These are phyloP conservation scores for Gossypium raimondii DNA, from an alignment of 345 rosid species.

Conservation along the genomic window DNA sequence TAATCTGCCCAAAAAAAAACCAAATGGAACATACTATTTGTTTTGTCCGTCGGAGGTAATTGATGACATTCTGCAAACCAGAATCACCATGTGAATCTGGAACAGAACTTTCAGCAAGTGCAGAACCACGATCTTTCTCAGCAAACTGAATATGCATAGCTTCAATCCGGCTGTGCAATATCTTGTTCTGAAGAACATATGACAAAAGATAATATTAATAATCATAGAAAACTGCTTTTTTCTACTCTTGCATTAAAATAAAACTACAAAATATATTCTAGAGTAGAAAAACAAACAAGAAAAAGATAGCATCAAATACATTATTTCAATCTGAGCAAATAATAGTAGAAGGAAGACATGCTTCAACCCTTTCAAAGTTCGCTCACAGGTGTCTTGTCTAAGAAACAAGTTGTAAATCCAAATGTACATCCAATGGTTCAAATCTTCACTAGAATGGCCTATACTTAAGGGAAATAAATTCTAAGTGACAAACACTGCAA, in stretches of 20 bases:
- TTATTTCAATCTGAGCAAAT: neutral
- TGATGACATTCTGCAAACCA: constrained; percentile 80
- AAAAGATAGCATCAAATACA: neutral
- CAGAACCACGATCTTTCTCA: constrained; percentile 58
- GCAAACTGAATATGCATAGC: constrained; percentile 79
- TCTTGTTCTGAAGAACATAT: constrained; percentile 50
- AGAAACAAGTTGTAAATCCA: neutral
- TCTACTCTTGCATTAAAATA: neutral
- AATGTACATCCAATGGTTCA: neutral
- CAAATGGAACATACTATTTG: constrained; percentile 57
- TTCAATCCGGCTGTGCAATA: constrained; percentile 75
- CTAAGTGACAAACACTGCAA: neutral
- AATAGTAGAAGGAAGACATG: neutral
- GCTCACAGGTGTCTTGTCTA: neutral
- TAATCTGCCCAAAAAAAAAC: neutral
- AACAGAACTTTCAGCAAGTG: constrained; percentile 33
- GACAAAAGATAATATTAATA: neutral
- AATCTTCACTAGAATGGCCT: neutral
- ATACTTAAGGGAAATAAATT: neutral
- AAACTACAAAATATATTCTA: neutral
- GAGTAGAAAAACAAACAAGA: neutral
- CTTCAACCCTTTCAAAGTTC: neutral
- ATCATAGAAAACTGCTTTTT: neutral
- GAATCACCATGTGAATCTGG: constrained; percentile 46
- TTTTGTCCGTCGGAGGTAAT: constrained; percentile 75